Base-by-base conservation (phyloP, 2,329 filamentous ascomycete genomes). In the Bipolaris gigantea region DNA sequence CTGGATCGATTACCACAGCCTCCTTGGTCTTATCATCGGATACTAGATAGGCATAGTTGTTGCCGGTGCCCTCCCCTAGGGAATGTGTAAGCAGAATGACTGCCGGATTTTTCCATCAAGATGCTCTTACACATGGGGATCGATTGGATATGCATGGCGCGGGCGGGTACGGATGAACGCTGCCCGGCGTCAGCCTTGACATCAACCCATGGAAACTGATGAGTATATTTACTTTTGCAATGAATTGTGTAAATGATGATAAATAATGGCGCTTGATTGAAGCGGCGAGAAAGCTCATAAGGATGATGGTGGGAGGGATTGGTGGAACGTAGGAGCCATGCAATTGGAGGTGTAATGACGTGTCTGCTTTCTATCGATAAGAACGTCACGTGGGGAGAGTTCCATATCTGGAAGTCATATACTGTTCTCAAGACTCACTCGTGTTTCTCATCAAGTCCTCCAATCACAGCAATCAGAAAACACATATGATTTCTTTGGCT, bases 101-200 rank as follows among this genome's bases (percentile, higher is more conserved):
- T 21, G 6, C n/a, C 16, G 11, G 2, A 21, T 4, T 39, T 36
- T 34, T 45, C 49, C 53, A 64, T 60, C 48, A 49, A 41, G 60
- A 61, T 67, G 55, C 62, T 67, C 57, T 79, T 84, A 92, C 90
- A 93, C 89, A 94, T 93, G 53, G 89, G 89, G 76, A 94, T 93
- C 64, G 89, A 89, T 76, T 90, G 84, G 78, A 93, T 88, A 84
- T 93, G 89, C 90, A 94, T 94, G 63, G 78, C 77, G 77, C 82
- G 81, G 59, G 65, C 50, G 27, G 59, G 53, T 39, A 61, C 45
- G 9, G 39, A 42, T 25, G 48, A 46, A 56, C 65, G 63, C 72
- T 75, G 48, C 53, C 57, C 44, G 38, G 54, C 48, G 46, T 73
- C 61, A 73, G 65, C 27, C 16, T 27, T 34, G n/a, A 18, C 7